Percentiles rank a stretch among this genome's conserved stretches.
Evolutionary conservation across 176 grass and related monocot genomes (phyloP).

Genomic region (Coix lacrymajobi): DNA sequence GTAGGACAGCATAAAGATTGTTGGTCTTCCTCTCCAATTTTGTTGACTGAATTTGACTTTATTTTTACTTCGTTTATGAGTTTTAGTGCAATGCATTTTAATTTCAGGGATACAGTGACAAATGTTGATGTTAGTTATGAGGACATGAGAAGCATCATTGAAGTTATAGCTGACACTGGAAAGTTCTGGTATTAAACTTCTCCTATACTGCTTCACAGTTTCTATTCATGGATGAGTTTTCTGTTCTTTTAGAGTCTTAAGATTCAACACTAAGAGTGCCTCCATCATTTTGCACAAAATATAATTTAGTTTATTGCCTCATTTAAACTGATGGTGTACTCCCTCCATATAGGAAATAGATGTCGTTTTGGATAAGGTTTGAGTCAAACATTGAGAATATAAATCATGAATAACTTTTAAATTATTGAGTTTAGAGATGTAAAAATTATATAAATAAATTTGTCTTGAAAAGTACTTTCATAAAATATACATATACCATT

Average conservation of each 20-base stretch:
- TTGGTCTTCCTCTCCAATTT: not conserved
- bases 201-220: not conserved
- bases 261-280: not conserved
- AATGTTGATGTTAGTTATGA: constrained; percentile 46
- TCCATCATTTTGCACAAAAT: not conserved
- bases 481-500: too few relatives aligned
- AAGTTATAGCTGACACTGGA: constrained; percentile 73
- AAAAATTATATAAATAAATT: too few relatives aligned
- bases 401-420: too few relatives aligned
- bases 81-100: constrained; percentile 22
- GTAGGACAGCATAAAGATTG: not conserved
- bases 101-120: constrained; percentile 40
- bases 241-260: not conserved
- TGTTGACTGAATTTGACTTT: not conserved
- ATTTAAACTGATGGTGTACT: not conserved
- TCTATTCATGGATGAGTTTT: not conserved
- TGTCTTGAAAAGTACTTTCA: too few relatives aligned
- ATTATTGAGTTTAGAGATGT: too few relatives aligned
- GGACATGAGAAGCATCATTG: constrained; percentile 80
- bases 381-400: too few relatives aligned
- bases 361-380: too few relatives aligned
- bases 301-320: constrained; percentile 1
- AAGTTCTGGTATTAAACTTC: constrained; percentile 82
- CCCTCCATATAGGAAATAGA: too few relatives aligned
- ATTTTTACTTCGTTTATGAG: constrained; percentile 13